phyloP scores from a whole-genome alignment of 768 basidiomycete species.

The Guyanaporus albipodus region DNA sequence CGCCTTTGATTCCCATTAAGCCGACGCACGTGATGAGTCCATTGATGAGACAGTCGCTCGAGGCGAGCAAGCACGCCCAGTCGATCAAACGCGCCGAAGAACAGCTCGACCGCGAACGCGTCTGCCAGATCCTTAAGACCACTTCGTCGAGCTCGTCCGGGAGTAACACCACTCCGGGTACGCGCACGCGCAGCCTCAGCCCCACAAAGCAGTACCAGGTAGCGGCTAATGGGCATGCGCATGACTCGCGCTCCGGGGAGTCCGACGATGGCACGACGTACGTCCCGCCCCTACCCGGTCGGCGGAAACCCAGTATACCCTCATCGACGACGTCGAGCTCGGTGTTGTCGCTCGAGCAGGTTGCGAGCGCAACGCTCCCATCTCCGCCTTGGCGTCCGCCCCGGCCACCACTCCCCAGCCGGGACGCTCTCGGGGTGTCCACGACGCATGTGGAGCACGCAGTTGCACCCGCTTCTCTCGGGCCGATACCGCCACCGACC shows the following conservation, averaged over 20 bases:
- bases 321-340: conserved; percentile 33
- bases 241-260: conserved; percentile 3
- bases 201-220: conserved; percentile 22
- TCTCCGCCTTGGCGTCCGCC: conserved; percentile 9
- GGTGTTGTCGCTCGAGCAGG: conserved; percentile 38
- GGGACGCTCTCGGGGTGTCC: conserved; percentile 12
- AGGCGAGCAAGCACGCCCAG: conserved; percentile 69
- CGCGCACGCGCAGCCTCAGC: conserved; percentile 30
- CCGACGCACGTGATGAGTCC: conserved; percentile 52
- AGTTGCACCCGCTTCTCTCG: conserved; percentile 19
- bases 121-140: conserved; percentile 69
- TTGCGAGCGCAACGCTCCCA: conserved; percentile 36
- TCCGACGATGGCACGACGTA: conserved; percentile 23
- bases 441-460: conserved; percentile 4
- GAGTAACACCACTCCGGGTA: background rate
- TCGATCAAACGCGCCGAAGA: conserved; percentile 66
- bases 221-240: background rate
- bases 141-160: conserved; percentile 35
- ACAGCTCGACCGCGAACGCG: conserved; percentile 62
- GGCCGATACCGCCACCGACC: conserved; percentile 42
- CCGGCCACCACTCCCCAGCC: conserved; percentile 24
- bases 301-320: conserved; percentile 32
- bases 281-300: conserved; percentile 35
- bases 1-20: conserved; percentile 24
- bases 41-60: conserved; percentile 69